A percentile compares a stretch with the other conserved stretches of the same genome.
Conservation (phyloP, 768 basidiomycete genomes). For the Pisolithus marmoratus region DNA sequence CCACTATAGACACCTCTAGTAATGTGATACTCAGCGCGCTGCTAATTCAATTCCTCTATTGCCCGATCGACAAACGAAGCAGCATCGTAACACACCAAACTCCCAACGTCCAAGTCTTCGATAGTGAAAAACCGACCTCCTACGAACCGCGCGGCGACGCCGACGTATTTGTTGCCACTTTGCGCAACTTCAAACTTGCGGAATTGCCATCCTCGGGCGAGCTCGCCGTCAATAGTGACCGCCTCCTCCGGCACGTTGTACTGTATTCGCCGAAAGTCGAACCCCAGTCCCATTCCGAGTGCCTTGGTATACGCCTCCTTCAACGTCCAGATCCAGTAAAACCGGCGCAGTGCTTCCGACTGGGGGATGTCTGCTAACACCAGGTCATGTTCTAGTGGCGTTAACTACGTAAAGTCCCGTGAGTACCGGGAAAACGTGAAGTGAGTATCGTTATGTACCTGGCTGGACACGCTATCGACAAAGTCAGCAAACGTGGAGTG, state of each 20-base stretch:
- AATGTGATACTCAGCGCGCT: constrained; percentile 6
- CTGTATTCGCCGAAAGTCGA: constrained; percentile 74
- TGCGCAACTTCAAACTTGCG: constrained; percentile 50
- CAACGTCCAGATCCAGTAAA: constrained; percentile 85
- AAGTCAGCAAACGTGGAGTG: constrained; percentile 55
- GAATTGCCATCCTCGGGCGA: constrained; percentile 63
- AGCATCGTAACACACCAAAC: constrained; percentile 43
- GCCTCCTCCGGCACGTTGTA: constrained; percentile 50
- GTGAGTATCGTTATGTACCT: constrained; percentile 37
- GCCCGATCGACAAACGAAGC: constrained; percentile 43
- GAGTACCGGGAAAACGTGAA: neutral
- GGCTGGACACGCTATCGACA: constrained; percentile 56
- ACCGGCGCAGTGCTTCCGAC: constrained; percentile 49
- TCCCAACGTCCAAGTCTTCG: constrained; percentile 30
- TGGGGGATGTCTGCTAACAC: constrained; percentile 36
- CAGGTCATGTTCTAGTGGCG: constrained; percentile 28
- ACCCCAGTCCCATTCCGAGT: constrained; percentile 75
- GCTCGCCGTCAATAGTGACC: constrained; percentile 54
- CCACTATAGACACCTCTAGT: constrained; percentile 10
- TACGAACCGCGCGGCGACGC: constrained; percentile 57
- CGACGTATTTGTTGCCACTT: constrained; percentile 52
- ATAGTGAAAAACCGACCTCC: constrained; percentile 36
- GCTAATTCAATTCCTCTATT: constrained; percentile 35
- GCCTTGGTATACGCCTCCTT: constrained; percentile 93
- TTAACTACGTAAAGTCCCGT: constrained; percentile 30